These are phyloP conservation scores for Lunularia cruciata DNA, from an alignment of 225 moss, liverwort and hornwort genomes.

Conservation along the genomic window DNA sequence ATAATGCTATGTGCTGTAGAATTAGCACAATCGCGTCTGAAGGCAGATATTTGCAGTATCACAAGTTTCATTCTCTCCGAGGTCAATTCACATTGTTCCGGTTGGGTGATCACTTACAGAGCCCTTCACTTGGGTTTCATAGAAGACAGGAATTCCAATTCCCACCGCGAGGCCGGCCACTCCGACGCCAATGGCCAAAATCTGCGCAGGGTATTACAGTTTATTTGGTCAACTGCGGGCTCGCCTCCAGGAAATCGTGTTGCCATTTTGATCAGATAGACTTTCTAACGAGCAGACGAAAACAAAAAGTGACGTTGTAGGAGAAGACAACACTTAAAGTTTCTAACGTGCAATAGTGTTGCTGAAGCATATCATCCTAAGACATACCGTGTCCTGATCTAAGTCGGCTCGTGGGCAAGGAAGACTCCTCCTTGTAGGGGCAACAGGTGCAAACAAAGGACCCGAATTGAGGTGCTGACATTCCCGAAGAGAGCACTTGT, in stretches of 20 bases:
- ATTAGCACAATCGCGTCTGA: no score
- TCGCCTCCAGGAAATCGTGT: no score
- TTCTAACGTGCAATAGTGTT: not conserved
- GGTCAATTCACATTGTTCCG: no score
- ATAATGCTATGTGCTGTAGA: no score
- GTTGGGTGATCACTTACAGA: slow-evolving; percentile 45
- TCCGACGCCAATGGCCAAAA: slow-evolving; percentile 77
- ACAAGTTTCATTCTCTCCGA: no score
- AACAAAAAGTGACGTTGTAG: not conserved
- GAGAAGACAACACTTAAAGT: not conserved
- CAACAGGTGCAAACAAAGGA: slow-evolving; percentile 13
- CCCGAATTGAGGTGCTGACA: slow-evolving; percentile 20
- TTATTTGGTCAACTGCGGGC: no score
- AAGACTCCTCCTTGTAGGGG: slow-evolving; percentile 16
- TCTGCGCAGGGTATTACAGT: slow-evolving; percentile 37
- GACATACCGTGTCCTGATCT: slow-evolving; percentile 44
- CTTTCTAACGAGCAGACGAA: no score
- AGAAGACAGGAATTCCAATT: slow-evolving; percentile 92
- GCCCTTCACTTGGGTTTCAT: slow-evolving; percentile 91
- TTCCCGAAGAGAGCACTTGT: not conserved
- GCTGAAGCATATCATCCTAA: not conserved
- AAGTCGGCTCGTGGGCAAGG: slow-evolving; percentile 43
- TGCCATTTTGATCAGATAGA: not conserved
- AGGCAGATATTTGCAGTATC: no score
- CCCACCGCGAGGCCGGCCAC: slow-evolving; percentile 84